Evolutionary conservation across 2,329 filamentous ascomycete genomes (phyloP).

Genomic region (Calonectria pauciramosa): DNA sequence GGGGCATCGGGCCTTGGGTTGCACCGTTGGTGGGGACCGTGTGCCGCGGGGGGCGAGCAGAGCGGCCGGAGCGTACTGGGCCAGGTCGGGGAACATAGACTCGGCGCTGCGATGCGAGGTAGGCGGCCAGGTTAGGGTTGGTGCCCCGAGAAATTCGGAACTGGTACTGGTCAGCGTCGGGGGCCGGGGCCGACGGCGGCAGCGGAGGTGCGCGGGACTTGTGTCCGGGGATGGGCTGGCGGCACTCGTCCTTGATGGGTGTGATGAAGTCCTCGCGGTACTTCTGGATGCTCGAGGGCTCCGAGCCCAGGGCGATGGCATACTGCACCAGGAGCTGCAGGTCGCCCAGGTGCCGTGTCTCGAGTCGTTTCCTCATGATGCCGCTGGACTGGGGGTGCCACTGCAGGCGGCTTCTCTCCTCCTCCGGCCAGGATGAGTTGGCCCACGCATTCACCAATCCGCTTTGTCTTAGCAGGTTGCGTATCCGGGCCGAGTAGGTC

Average conservation of each 20-base stretch:
- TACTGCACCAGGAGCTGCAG: slow-evolving; percentile 55
- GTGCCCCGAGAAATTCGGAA: slow-evolving; percentile 54
- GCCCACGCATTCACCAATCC: slow-evolving; percentile 55
- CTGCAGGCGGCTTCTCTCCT: slow-evolving; percentile 50
- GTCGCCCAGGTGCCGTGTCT: slow-evolving; percentile 60
- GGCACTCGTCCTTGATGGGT: slow-evolving; percentile 53
- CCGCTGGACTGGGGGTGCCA: slow-evolving; percentile 60
- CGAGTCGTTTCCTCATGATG: slow-evolving; percentile 59
- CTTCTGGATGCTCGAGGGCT: slow-evolving; percentile 44
- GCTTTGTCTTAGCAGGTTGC: slow-evolving; percentile 59
- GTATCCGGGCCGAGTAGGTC: slow-evolving; percentile 60
- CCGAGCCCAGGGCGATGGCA: slow-evolving; percentile 54
- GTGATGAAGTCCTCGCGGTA: slow-evolving; percentile 52
- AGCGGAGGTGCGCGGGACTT: slow-evolving; percentile 43
- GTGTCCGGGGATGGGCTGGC: slow-evolving; percentile 52
- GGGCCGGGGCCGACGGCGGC: slow-evolving; percentile 41
- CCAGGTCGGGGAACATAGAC: slow-evolving; percentile 47
- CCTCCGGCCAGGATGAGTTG: slow-evolving; percentile 51
- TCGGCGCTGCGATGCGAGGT: slow-evolving; percentile 53
- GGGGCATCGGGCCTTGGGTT: slow-evolving; percentile 34
- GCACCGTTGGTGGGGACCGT: slow-evolving; percentile 35
- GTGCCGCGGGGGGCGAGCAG: slow-evolving; percentile 46
- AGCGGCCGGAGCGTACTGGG: slow-evolving; percentile 48
- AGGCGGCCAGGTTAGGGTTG: slow-evolving; percentile 52
- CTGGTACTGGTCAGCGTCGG: slow-evolving; percentile 50